phyloP scores from a whole-genome alignment of 768 basidiomycete species.

The Omphalotus guepiniiformis region DNA sequence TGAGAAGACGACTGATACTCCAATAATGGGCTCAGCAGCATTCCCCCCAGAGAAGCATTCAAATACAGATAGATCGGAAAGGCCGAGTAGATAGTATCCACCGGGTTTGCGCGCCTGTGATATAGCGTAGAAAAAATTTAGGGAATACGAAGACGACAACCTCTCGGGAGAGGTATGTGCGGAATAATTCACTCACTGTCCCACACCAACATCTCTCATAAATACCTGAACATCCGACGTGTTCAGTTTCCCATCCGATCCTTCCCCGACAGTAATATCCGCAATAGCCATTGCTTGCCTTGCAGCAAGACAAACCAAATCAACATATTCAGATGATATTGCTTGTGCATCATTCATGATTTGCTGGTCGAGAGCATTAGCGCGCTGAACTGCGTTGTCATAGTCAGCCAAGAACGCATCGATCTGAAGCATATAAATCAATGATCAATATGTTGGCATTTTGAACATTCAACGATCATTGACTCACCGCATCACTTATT shows the following conservation, averaged over 20 bases:
- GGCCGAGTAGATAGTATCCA: constrained; percentile 14
- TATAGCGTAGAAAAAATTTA: background rate
- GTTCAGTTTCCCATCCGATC: constrained; percentile 5
- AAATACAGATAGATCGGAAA: constrained; percentile 13
- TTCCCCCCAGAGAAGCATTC: constrained; percentile 11
- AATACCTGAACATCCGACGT: constrained; percentile 13
- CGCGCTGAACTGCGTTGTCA: constrained; percentile 6
- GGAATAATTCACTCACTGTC: constrained; percentile 6
- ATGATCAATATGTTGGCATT: background rate
- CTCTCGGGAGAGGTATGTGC: background rate
- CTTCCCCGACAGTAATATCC: constrained; percentile 13
- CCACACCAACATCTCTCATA: constrained; percentile 14
- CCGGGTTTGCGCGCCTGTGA: constrained; percentile 11
- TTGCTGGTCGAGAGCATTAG: constrained; percentile 10
- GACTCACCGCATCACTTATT: constrained; percentile 3
- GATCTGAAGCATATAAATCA: constrained; percentile 3
- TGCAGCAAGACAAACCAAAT: constrained; percentile 12
- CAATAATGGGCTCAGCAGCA: constrained; percentile 16
- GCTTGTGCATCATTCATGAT: constrained; percentile 10
- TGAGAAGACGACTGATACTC: constrained; percentile 14
- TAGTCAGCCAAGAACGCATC: constrained; percentile 5
- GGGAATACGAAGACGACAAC: no score
- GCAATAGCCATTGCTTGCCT: constrained; percentile 13
- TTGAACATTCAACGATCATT: background rate
- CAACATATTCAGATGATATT: constrained; percentile 13